These are phyloP conservation scores for Pseudodiploospora longispora DNA, from an alignment of 2,329 filamentous ascomycete species.

Conservation along the genomic window DNA sequence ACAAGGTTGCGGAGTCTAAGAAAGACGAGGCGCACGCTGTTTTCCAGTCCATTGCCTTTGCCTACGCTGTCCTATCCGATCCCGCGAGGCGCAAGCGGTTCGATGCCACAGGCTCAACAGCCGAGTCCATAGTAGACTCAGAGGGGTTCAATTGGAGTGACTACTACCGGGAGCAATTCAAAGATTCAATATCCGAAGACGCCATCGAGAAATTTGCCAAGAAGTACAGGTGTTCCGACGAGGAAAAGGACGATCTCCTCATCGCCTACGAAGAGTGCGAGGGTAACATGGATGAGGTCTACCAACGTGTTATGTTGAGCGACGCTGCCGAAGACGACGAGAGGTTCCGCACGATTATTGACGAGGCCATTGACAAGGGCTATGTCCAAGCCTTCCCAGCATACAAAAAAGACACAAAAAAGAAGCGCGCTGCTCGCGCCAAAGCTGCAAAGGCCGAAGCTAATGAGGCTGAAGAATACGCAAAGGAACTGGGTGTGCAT, in stretches of 20 bases:
- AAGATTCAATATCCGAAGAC: conserved; percentile 64
- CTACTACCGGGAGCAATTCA: conserved; percentile 81
- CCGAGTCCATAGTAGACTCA: conserved; percentile 68
- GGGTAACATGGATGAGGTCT: conserved; percentile 71
- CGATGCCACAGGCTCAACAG: conserved; percentile 82
- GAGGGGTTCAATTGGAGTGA: conserved; percentile 84
- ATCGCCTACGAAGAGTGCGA: conserved; percentile 63
- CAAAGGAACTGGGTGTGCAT: conserved; percentile 65
- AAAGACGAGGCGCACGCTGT: conserved; percentile 67
- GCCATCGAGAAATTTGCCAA: conserved; percentile 68
- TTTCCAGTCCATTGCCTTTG: conserved; percentile 89
- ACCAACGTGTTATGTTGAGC: conserved; percentile 79
- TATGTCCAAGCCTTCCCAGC: conserved; percentile 58
- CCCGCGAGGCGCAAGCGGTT: conserved; percentile 73
- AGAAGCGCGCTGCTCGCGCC: conserved; percentile 49
- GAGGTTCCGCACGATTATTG: conserved; percentile 72
- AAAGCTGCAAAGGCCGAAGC: conserved; percentile 59
- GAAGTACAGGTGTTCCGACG: conserved; percentile 76
- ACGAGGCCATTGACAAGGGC: conserved; percentile 64
- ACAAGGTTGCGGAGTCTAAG: conserved; percentile 64
- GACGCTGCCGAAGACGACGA: conserved; percentile 77
- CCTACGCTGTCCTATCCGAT: conserved; percentile 88
- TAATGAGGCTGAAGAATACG: conserved; percentile 64
- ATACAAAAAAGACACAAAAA: conserved; percentile 68
- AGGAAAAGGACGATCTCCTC: conserved; percentile 74